A percentile compares a stretch with the other conserved stretches of the same genome.
These are phyloP conservation scores for Yamadazyma diddensiae DNA, from an alignment of 1,139 yeast species.

Conservation along the genomic window DNA sequence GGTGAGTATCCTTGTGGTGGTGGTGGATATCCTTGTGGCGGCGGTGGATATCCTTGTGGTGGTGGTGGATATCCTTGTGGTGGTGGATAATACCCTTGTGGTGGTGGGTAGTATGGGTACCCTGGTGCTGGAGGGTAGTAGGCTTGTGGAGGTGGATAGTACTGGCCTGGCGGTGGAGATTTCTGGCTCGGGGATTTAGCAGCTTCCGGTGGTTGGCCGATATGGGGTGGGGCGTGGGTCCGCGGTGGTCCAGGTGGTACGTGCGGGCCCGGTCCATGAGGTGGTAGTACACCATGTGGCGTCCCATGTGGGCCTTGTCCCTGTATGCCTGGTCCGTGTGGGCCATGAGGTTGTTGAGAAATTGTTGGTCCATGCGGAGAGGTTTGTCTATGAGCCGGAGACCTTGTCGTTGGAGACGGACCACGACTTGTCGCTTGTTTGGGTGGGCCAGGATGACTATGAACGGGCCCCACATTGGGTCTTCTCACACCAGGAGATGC, in stretches of 20 bases:
- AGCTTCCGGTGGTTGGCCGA: neutral
- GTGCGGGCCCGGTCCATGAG: conserved; percentile 3
- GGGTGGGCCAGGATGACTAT: too few relatives aligned
- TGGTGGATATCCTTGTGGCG: conserved; percentile 12
- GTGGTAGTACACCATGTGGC: conserved; percentile 2
- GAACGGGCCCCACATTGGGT: too few relatives aligned
- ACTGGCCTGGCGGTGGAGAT: neutral
- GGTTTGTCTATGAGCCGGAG: too few relatives aligned
- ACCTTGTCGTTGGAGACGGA: too few relatives aligned
- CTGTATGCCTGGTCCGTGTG: neutral
- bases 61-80: conserved; percentile 12
- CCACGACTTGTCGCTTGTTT: too few relatives aligned
- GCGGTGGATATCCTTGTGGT: conserved; percentile 17
- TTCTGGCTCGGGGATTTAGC: neutral
- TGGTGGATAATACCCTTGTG: conserved; percentile 10
- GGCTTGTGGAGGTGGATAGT: conserved; percentile 3
- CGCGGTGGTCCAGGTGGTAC: conserved; percentile 2
- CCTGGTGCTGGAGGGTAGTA: neutral
- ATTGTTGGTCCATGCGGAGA: too few relatives aligned
- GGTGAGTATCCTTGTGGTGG: conserved; percentile 9
- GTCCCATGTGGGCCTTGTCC: neutral
- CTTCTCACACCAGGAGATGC: too few relatives aligned
- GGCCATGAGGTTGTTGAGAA: neutral
- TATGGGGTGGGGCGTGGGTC: conserved; percentile 2
- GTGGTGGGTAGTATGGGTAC: conserved; percentile 6